phyloP scores from a whole-genome alignment of 441 rosid species.

The Breynia disticha region DNA sequence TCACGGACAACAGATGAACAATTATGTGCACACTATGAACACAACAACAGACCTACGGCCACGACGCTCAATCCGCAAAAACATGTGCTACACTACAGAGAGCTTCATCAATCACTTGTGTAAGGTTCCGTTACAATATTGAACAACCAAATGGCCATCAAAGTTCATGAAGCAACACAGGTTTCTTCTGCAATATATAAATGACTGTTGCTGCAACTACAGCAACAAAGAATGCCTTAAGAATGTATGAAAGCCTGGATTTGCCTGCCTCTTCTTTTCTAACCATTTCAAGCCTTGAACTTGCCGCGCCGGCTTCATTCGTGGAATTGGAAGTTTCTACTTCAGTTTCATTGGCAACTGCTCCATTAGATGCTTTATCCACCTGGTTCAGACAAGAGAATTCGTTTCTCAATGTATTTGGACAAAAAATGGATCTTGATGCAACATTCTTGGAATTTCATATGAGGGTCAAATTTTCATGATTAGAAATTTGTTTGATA shows the following conservation, averaged over 20 bases:
- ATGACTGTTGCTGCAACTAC: no score
- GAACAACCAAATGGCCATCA: no score
- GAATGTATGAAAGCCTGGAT: constrained; percentile 12
- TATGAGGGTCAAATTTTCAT: background rate
- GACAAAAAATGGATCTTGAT: background rate
- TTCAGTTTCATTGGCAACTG: constrained; percentile 10
- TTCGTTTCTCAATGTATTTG: background rate
- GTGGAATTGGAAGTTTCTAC: constrained; percentile 9
- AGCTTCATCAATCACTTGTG: no score
- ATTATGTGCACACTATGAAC: no score
- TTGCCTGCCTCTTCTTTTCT: constrained; percentile 13
- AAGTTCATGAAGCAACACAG: no score
- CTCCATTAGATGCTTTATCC: constrained; percentile 30
- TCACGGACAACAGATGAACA: no score
- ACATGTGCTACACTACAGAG: no score
- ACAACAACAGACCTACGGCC: no score
- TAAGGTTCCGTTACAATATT: no score
- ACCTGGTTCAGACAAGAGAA: constrained; percentile 25
- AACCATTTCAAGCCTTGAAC: constrained; percentile 3
- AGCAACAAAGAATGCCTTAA: constrained; percentile 23
- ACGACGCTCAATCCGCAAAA: no score
- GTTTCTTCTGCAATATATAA: no score
- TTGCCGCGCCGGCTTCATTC: background rate
- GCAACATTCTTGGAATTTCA: no score
- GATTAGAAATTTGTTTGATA: background rate